A percentile compares a stretch with the other conserved stretches of the same genome.
Evolutionary conservation across 2,329 filamentous ascomycete species (phyloP).

Genomic region (Geosmithia putterillii): DNA sequence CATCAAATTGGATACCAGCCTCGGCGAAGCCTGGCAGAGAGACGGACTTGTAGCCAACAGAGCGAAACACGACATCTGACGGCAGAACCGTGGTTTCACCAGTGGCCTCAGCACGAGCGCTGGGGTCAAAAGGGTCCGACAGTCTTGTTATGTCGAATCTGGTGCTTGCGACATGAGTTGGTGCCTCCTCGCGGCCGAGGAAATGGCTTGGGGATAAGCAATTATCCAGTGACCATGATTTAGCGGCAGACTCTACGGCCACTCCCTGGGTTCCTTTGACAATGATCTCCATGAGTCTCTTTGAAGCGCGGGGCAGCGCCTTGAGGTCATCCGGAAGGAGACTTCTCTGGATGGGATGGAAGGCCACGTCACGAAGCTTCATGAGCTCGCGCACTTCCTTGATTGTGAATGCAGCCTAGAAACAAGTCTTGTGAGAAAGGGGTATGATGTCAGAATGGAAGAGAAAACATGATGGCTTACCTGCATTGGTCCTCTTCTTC

Average conservation of each 20-base stretch:
- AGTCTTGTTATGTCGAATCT: constrained; percentile 54
- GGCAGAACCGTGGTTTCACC: constrained; percentile 40
- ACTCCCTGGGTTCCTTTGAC: constrained; percentile 55
- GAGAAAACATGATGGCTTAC: constrained; percentile 24
- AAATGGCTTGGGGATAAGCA: constrained; percentile 70
- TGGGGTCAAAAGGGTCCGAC: constrained; percentile 39
- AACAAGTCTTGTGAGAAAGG: constrained; percentile 3
- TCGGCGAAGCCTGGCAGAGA: constrained; percentile 62
- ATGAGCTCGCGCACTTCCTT: constrained; percentile 88
- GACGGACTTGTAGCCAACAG: constrained; percentile 86
- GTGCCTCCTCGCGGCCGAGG: constrained; percentile 29
- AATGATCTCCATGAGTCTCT: constrained; percentile 70
- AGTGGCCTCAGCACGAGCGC: constrained; percentile 33
- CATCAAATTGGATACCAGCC: constrained; percentile 68
- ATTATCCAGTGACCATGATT: constrained; percentile 77
- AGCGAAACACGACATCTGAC: constrained; percentile 70
- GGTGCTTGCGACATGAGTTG: constrained; percentile 46
- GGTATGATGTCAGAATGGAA: neutral
- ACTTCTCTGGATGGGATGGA: constrained; percentile 53
- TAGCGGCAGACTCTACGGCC: constrained; percentile 19
- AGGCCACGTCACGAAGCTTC: constrained; percentile 59
- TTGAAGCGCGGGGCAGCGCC: constrained; percentile 61
- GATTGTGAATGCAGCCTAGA: constrained; percentile 80
- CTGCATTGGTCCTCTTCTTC: constrained; percentile 79
- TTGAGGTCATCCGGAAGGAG: constrained; percentile 58